Conservation (phyloP, 164 flowering plant species). For the Nelumbo lutea region DNA sequence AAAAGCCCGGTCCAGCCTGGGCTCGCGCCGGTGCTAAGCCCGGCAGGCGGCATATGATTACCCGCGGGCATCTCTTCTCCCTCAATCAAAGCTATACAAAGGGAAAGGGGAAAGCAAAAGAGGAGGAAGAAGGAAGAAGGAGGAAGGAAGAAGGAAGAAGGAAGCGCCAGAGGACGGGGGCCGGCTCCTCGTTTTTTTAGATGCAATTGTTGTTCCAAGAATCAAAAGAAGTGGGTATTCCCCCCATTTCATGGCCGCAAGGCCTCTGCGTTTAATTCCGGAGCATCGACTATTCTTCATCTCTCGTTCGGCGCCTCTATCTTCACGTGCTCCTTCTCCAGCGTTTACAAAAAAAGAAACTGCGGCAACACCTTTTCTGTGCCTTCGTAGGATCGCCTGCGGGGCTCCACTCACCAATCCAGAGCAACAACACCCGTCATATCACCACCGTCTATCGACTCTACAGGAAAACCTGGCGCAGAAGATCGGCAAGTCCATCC, state of each 20-base stretch:
- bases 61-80: too few species aligned
- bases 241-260: conserved; percentile 59
- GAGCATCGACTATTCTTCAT: conserved; percentile 15
- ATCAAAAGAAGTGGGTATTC: neutral
- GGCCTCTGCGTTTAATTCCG: conserved; percentile 42
- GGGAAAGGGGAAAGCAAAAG: neutral
- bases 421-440: conserved; percentile 5
- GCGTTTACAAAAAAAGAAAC: neutral
- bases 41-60: too few species aligned
- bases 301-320: conserved; percentile 6
- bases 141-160: neutral
- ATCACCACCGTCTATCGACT: conserved; percentile 10
- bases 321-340: neutral
- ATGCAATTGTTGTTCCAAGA: too few species aligned
- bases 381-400: conserved; percentile 28
- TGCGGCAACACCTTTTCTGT: neutral
- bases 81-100: neutral
- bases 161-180: neutral
- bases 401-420: conserved; percentile 15
- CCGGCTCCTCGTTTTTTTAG: too few species aligned
- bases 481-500: conserved; percentile 76
- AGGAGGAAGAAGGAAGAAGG: neutral
- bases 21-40: too few species aligned
- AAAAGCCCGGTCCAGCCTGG: too few species aligned
- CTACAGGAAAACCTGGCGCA: conserved; percentile 72